Evolutionary conservation across 805 yeast species (phyloP).

Genomic region (Cyberlindnera veronae): DNA sequence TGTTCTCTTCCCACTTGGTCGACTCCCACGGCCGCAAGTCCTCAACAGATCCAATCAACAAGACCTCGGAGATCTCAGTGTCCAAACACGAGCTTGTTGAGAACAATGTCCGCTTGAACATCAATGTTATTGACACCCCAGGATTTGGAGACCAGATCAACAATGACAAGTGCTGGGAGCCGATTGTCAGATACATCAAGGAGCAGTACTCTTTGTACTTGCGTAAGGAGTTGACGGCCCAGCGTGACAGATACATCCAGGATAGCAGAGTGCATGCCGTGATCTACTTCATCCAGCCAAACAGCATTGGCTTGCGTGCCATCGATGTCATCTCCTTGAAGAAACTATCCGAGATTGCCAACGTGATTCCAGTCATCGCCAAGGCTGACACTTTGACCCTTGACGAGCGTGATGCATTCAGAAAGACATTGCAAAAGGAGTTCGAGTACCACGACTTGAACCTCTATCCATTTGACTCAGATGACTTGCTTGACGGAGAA

Average conservation of each 20-base stretch:
- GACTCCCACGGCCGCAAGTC: constrained; percentile 69
- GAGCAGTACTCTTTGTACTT: constrained; percentile 91
- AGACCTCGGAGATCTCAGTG: constrained; percentile 81
- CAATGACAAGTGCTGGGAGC: constrained; percentile 96
- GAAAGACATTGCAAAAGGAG: constrained; percentile 73
- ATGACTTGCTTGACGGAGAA: constrained; percentile 68
- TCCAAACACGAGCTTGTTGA: constrained; percentile 71
- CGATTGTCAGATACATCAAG: constrained; percentile 87
- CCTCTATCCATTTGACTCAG: constrained; percentile 80
- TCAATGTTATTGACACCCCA: constrained; percentile 93
- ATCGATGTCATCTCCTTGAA: constrained; percentile 80
- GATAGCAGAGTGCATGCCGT: constrained; percentile 95
- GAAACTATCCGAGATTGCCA: constrained; percentile 83
- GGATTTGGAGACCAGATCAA: constrained; percentile 97
- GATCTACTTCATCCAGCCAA: constrained; percentile 86
- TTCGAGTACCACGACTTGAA: constrained; percentile 68
- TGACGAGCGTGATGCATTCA: constrained; percentile 77
- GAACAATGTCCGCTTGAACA: constrained; percentile 79
- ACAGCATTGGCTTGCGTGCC: constrained; percentile 77
- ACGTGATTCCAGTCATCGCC: constrained; percentile 94
- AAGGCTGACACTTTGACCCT: constrained; percentile 87
- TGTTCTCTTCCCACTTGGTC: constrained; percentile 79
- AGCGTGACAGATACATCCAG: constrained; percentile 74
- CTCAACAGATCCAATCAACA: constrained; percentile 69
- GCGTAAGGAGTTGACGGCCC: constrained; percentile 92